Conservation (phyloP, 1,284 basidiomycete species). For the Puccinia triticina region DNA sequence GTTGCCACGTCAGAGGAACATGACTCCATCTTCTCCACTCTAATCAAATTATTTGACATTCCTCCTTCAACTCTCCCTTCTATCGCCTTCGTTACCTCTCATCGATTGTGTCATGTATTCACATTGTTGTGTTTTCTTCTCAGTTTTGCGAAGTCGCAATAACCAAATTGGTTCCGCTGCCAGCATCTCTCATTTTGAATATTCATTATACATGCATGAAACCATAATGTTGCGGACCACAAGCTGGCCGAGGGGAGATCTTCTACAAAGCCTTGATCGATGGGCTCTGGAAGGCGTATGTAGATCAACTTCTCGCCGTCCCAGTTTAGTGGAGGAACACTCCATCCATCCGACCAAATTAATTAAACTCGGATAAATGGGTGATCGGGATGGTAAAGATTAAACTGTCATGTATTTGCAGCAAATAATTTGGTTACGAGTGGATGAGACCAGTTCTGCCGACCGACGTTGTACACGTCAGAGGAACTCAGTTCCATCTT, state of each 20-base stretch:
- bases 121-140: background rate
- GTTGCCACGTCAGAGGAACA: no score
- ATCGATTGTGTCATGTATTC: background rate
- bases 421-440: background rate
- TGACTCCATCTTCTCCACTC: background rate
- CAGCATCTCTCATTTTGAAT: no score
- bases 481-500: background rate
- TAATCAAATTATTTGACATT: constrained; percentile 8
- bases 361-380: background rate
- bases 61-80: background rate
- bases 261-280: no score
- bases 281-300: no score
- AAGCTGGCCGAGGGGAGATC: no score
- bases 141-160: no score
- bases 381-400: background rate
- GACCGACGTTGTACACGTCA: no score
- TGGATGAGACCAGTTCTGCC: background rate
- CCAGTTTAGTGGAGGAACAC: background rate
- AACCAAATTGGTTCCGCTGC: no score
- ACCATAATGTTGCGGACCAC: no score
- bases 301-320: background rate
- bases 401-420: background rate
- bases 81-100: background rate
- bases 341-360: constrained; percentile 18
- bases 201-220: no score